phyloP scores from a whole-genome alignment of 2,329 filamentous ascomycete genomes.

The Penicillium freii region DNA sequence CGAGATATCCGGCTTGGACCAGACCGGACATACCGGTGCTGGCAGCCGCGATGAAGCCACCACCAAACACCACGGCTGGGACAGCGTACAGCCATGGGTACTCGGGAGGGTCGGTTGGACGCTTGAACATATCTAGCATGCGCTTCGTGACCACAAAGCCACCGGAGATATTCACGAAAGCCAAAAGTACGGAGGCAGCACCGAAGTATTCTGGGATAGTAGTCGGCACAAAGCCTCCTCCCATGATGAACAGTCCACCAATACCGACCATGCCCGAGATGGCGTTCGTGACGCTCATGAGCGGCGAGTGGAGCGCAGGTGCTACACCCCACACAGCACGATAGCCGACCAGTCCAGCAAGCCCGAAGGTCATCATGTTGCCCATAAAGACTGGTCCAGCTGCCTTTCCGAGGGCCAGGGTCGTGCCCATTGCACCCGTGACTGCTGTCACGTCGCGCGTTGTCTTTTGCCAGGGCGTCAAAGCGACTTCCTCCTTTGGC shows the following conservation, averaged over 20 bases:
- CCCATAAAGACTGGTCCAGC: constrained; percentile 84
- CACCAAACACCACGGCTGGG: constrained; percentile 73
- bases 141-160: constrained; percentile 90
- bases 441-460: constrained; percentile 71
- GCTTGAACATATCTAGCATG: constrained; percentile 90
- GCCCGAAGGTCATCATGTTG: constrained; percentile 79
- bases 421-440: constrained; percentile 73
- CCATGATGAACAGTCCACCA: constrained; percentile 84
- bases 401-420: constrained; percentile 73
- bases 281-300: constrained; percentile 93
- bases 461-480: constrained; percentile 80
- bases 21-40: constrained; percentile 79
- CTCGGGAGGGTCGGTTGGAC: constrained; percentile 80
- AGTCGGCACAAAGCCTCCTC: constrained; percentile 72
- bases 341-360: constrained; percentile 84
- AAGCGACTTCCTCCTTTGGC: constrained; percentile 56
- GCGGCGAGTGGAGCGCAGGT: constrained; percentile 78
- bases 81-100: constrained; percentile 85
- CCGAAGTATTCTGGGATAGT: constrained; percentile 78
- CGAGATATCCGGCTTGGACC: constrained; percentile 82
- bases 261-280: constrained; percentile 90
- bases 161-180: constrained; percentile 84
- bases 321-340: constrained; percentile 83
- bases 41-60: constrained; percentile 76
- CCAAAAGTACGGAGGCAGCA: constrained; percentile 74